Percentiles rank a stretch among this genome's conserved stretches.
phyloP scores from a whole-genome alignment of 352 stramenopile genomes.

The Phytophthora sansomeana region DNA sequence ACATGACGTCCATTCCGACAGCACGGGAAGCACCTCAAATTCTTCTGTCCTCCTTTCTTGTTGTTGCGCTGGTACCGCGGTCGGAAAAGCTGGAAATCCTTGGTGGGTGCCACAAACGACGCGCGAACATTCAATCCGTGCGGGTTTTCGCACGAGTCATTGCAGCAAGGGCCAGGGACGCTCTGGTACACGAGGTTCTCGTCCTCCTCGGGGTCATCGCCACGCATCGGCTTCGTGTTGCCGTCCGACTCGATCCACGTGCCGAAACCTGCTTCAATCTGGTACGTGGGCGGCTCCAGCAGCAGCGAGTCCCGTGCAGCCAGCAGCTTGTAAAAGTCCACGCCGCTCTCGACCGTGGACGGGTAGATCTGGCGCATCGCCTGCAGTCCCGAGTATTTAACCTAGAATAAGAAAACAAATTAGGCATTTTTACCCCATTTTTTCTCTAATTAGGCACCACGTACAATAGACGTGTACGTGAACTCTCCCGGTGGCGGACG shows the following conservation, averaged over 20 bases:
- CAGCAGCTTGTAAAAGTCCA: slow-evolving; percentile 85
- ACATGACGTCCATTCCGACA: slow-evolving; percentile 85
- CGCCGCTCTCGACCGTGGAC: slow-evolving; percentile 61
- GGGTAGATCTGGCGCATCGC: slow-evolving; percentile 83
- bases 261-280: slow-evolving; percentile 86
- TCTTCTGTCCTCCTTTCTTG: slow-evolving; percentile 92
- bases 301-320: slow-evolving; percentile 79
- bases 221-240: slow-evolving; percentile 81
- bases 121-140: slow-evolving; percentile 81
- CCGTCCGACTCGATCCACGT: slow-evolving; percentile 87
- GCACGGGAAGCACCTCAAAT: slow-evolving; percentile 88
- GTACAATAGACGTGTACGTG: slow-evolving; percentile 87
- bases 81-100: slow-evolving; percentile 84
- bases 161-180: slow-evolving; percentile 78
- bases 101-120: slow-evolving; percentile 82
- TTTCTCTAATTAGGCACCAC: slow-evolving; percentile 35
- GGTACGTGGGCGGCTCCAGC: slow-evolving; percentile 79
- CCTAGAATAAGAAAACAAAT: slow-evolving; percentile 39
- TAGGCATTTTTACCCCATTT: slow-evolving; percentile 7
- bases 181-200: slow-evolving; percentile 77
- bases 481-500: slow-evolving; percentile 75
- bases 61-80: slow-evolving; percentile 90
- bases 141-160: slow-evolving; percentile 86
- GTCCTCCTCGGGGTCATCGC: slow-evolving; percentile 73
- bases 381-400: slow-evolving; percentile 80